Conservation (phyloP, 176 grass and related monocot species). For the Stipa capillata region DNA sequence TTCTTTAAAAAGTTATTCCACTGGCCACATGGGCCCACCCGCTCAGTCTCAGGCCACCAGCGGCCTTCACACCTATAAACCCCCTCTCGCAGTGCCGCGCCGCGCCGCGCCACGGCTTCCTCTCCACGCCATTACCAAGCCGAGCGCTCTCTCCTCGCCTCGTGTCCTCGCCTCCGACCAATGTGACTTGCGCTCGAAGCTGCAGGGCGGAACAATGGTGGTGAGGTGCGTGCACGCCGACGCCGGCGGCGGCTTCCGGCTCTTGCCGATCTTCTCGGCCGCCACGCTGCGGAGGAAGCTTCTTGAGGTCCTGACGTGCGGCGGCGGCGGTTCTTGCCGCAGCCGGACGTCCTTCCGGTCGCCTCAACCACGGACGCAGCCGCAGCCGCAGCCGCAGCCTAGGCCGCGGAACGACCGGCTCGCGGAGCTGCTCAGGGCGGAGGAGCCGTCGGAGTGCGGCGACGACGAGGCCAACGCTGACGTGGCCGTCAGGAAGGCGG, state of each 20-base stretch:
- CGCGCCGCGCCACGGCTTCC: constrained; percentile 33
- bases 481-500: constrained; percentile 17
- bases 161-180: constrained; percentile 7
- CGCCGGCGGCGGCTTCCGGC: constrained; percentile 29
- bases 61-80: constrained; percentile 20
- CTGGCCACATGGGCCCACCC: not conserved
- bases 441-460: constrained; percentile 53
- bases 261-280: constrained; percentile 60
- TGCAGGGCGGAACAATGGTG: constrained; percentile 25
- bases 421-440: constrained; percentile 49
- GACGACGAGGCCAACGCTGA: constrained; percentile 16
- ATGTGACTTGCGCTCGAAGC: constrained; percentile 33
- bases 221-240: constrained; percentile 32
- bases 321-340: constrained; percentile 17
- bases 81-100: constrained; percentile 7
- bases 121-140: constrained; percentile 12
- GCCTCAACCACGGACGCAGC: constrained; percentile 5
- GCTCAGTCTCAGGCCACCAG: not conserved
- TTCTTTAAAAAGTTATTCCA: too few species aligned
- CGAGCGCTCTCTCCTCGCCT: not conserved
- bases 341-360: constrained; percentile 6
- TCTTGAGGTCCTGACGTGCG: constrained; percentile 50
- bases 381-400: constrained; percentile 25
- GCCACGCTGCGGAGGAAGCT: constrained; percentile 48
- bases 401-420: constrained; percentile 48